Base-by-base conservation (phyloP, 2,329 filamentous ascomycete species). In the Nothomitra cinnamomea region DNA sequence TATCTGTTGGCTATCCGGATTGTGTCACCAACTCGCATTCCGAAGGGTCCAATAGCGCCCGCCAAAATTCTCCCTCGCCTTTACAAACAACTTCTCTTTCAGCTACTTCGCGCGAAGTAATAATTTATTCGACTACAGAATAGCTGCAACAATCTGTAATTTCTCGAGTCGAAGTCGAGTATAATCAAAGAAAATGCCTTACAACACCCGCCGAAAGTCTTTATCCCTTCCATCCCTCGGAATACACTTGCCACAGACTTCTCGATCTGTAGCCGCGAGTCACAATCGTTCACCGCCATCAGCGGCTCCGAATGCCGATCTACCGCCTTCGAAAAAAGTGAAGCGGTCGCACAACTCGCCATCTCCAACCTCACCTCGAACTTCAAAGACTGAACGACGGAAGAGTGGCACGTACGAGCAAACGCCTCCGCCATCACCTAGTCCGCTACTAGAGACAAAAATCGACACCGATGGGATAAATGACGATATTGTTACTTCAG, bases 171-270 rank as follows among this genome's bases (percentile, higher is more conserved):
- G 36, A 13, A 52, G 10, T 47, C 51, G 58, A 60, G 15, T 7
- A 22, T 58, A 62, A 71, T n/a, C n/a, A n/a, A n/a, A n/a, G n/a
- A n/a, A 61, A 63, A 95, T 95, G 87, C 85, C 84, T 65, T 95
- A 95, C 76, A 95, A 95, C 70, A 96, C 90, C 61, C 85, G 90
- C 70, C 83, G 89, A 69, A 96, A 96, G 75, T 95, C 88, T 65
- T 74, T 98, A 60, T 95, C 89, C 58, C 75, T 96, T 64, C 85
- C 87, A 56, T 94, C 88, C 60, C 78, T 96, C 63, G 92, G 92
- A 66, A 95, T 96, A 62, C 86, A 92, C 63, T 75, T 95, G 53
- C 80, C 80, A 54, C 75, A 74, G 62, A 68, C 72, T 58, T 75
- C 75, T 59, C 74, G 76, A 64, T 65, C 71, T 49, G 58, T 57